Percentiles rank a stretch among this genome's conserved stretches.
Conservation (phyloP, 2,329 filamentous ascomycete genomes). For the Colletotrichum sp. region DNA sequence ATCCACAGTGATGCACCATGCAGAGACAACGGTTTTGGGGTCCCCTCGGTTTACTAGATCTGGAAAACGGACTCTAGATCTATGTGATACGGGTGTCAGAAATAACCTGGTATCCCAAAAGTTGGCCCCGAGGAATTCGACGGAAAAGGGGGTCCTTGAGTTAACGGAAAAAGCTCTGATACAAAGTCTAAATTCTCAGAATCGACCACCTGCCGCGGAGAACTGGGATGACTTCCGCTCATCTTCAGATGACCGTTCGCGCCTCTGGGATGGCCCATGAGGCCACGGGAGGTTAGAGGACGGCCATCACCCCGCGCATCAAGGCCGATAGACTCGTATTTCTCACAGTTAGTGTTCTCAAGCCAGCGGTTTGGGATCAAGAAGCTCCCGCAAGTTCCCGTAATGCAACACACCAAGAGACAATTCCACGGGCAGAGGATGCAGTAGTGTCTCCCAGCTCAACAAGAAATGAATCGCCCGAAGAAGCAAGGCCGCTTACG, state of each 20-base stretch:
- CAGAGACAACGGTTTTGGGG: not conserved
- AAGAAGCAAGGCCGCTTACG: not conserved
- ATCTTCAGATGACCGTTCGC: not conserved
- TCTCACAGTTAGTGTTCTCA: not conserved
- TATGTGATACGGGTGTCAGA: not conserved
- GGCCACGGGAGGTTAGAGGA: not conserved
- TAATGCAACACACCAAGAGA: constrained; percentile 10
- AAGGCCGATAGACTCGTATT: not conserved
- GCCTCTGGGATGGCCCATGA: not conserved
- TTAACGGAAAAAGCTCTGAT: constrained; percentile 6
- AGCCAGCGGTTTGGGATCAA: not conserved
- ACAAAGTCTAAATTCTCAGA: constrained; percentile 13
- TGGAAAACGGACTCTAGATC: not conserved
- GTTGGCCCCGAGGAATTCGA: not conserved
- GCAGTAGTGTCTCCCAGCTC: not conserved
- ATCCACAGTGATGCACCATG: constrained; percentile 2
- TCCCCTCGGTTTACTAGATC: not conserved
- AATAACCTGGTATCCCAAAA: not conserved
- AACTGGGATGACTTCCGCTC: not conserved
- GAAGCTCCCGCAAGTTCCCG: constrained; percentile 5
- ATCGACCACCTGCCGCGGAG: not conserved
- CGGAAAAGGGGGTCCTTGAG: not conserved
- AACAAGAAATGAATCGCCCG: not conserved
- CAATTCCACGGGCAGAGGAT: not conserved
- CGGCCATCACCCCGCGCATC: not conserved